Evolutionary conservation across 345 rosid species (phyloP), one percentile per base, ranked within the genome.

Genomic region (Fremontodendron californicum): DNA sequence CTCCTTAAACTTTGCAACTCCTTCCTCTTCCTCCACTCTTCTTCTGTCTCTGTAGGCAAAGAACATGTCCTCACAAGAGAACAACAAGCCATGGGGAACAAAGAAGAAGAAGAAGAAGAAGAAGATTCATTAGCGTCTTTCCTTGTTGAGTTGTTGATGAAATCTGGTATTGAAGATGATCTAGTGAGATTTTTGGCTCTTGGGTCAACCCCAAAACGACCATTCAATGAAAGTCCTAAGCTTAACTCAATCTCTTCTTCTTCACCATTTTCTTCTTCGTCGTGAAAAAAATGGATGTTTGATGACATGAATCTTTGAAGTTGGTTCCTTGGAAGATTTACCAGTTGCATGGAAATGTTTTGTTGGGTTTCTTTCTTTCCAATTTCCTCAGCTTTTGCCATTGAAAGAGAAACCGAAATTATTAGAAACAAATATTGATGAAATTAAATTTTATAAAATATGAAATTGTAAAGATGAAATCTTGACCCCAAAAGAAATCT

Each of bases 141-240:
- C 21, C 42, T 61, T 35, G 69, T 29, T 25, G 85, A 82, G 84
- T 77, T 79, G 86, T 76, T 79, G 58, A 85, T 58, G 81, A 89
- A 83, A 45, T 89, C 91, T 15, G 91, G 87, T 27, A 88, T 90
- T 21, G 97, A 92, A 68, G 90, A 86, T 29, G 93, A 87, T 78
- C 93, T 78, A 0, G 58, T 57, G 21, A 88, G 87, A 77, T 81
- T 85, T 39, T 86, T 86, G 49, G 88, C 84, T 33, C 78, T 83
- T 39, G 92, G 94, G 85, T 94, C 92, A 9, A 91, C 90, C 37
- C 98, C 97, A 71, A 94, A 94, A 49, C 88, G 87, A 43, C 98
- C 98, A 73, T 91, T 91, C 64, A 90, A 76, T 33, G 96, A 94
- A 5, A 91, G 88, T 37, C 98, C 94, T 67, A 92, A 83, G 78